Base-by-base conservation (phyloP, 495 filamentous ascomycete genomes). In the Trichoderma erinaceum region DNA sequence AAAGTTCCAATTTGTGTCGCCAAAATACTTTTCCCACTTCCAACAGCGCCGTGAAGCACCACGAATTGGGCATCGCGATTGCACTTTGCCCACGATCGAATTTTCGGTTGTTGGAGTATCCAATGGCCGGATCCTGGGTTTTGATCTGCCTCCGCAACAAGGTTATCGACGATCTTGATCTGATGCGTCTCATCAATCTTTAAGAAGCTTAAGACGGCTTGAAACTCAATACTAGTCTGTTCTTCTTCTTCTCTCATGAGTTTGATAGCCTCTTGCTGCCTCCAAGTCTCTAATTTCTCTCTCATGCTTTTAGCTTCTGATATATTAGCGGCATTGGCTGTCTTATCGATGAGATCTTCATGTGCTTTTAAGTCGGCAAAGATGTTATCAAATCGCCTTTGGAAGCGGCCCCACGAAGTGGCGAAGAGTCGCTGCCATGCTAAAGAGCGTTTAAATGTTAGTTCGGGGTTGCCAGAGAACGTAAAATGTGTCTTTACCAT, bases 361-460 rank as follows among this genome's bases (percentile, higher is more conserved):
- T 82, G 78, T 8, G 65, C 65, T 50, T 76, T 71, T 0, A 83
- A 66, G 65, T 74, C 77, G 1, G 74, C 75, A 13, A 84, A 63
- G 13, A 81, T 81, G 15, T 50, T 67, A 23, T 78, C 69, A 43
- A 82, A 82, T 0, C 74, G 74, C 11, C 72, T 66, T 41, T 79
- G 56, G 58, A 84, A 84, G 1, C 75, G 72, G 32, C 75, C 75
- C 78, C 80, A 83, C 3, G 76, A 73, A 0, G 79, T 78, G 4
- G 73, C 50, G 64, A 83, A 84, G 16, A 84, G 66, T 0, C 77
- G 35, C n/a, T 74, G 76, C 81, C 81, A 83, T 1, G 63, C 44
- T n/a, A 52, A 46, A 3, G 21, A 0, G 0, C 43, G 66, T 23
- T 78, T 69, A 56, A 82, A 81, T 0, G 73, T 73, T 12, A 71